Conservation (phyloP, 257 asterid species). For the Ophiorrhiza pumila region DNA sequence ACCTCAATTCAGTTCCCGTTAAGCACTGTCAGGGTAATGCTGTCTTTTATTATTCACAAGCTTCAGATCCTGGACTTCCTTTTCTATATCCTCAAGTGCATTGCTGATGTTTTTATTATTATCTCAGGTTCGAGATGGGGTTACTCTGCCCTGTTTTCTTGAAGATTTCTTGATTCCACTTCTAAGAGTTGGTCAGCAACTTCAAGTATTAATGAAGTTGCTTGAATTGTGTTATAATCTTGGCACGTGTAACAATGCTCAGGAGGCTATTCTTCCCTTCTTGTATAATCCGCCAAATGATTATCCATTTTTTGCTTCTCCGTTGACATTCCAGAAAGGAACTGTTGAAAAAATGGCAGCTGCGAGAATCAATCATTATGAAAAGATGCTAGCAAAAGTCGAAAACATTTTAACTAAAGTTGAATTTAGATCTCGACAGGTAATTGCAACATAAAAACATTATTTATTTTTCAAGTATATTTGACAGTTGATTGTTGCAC, state of each 20-base stretch:
- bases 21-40: slow-evolving; percentile 66
- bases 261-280: slow-evolving; percentile 64
- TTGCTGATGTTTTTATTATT: slow-evolving; percentile 23
- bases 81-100: slow-evolving; percentile 21
- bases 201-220: slow-evolving; percentile 82
- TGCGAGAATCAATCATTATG: slow-evolving; percentile 63
- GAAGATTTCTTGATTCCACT: slow-evolving; percentile 72
- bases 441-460: slow-evolving; percentile 20
- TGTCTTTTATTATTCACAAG: slow-evolving; percentile 23
- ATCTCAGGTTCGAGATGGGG: slow-evolving; percentile 79
- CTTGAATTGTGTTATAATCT: slow-evolving; percentile 59
- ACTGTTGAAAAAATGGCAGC: slow-evolving; percentile 51
- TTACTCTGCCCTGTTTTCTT: slow-evolving; percentile 74
- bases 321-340: slow-evolving; percentile 72
- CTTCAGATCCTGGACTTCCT: slow-evolving; percentile 19
- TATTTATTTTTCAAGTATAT: not conserved
- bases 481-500: not conserved
- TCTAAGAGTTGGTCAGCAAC: slow-evolving; percentile 97
- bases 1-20: slow-evolving; percentile 45
- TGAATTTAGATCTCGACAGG: slow-evolving; percentile 65
- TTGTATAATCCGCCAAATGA: slow-evolving; percentile 48
- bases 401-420: slow-evolving; percentile 50
- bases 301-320: slow-evolving; percentile 52
- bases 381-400: slow-evolving; percentile 68
- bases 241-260: slow-evolving; percentile 42